Evolutionary conservation across 176 grass and related monocot species (phyloP).

Genomic region (Microstegium vimineum): DNA sequence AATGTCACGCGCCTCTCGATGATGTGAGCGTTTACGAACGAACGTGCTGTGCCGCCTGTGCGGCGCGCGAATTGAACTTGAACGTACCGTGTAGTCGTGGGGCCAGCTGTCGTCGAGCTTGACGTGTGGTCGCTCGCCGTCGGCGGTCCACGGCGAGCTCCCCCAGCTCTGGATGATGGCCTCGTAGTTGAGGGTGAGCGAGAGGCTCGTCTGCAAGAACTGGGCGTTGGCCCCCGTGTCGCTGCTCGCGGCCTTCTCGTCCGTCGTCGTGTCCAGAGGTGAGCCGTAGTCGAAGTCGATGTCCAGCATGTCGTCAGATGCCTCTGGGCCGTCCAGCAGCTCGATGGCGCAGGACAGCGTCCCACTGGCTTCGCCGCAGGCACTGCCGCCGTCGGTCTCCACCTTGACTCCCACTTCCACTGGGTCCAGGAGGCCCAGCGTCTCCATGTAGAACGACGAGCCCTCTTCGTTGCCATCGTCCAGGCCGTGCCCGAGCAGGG

Average conservation of each 20-base stretch:
- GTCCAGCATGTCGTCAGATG: constrained; percentile 53
- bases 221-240: not conserved
- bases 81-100: constrained; percentile 47
- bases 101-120: constrained; percentile 61
- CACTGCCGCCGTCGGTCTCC: constrained; percentile 21
- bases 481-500: constrained; percentile 54
- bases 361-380: not conserved
- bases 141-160: constrained; percentile 70
- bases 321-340: constrained; percentile 43
- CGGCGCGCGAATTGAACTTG: not conserved
- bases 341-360: constrained; percentile 19
- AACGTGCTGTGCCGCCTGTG: too few relatives aligned
- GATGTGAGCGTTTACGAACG: not conserved
- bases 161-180: constrained; percentile 70
- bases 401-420: constrained; percentile 39
- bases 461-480: constrained; percentile 44
- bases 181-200: constrained; percentile 78
- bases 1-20: not conserved
- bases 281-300: constrained; percentile 71
- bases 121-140: constrained; percentile 52
- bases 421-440: constrained; percentile 41
- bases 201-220: constrained; percentile 28
- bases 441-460: constrained; percentile 67
- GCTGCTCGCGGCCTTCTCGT: constrained; percentile 12
- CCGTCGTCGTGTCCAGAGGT: constrained; percentile 22